Conservation (phyloP, 1,284 basidiomycete species). For the Ganoderma meredithae region DNA sequence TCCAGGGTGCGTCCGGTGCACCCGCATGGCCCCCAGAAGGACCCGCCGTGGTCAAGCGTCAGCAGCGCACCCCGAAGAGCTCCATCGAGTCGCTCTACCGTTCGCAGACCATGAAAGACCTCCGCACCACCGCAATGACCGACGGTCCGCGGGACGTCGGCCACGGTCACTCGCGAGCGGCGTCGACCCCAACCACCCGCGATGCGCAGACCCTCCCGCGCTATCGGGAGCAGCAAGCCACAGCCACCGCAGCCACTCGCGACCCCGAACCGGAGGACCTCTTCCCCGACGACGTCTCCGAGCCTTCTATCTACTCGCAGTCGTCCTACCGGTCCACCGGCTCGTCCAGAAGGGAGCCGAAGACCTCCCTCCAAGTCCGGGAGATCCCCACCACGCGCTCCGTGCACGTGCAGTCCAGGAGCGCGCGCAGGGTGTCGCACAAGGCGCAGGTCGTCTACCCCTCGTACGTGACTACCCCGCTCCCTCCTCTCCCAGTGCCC, state of each 20-base stretch:
- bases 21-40: slow-evolving; percentile 1
- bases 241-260: neutral
- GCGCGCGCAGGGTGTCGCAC: neutral
- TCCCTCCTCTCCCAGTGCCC: neutral
- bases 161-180: neutral
- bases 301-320: neutral
- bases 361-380: neutral
- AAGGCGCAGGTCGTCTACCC: slow-evolving; percentile 3
- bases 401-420: neutral
- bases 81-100: slow-evolving; percentile 5
- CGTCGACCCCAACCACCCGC: neutral
- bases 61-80: slow-evolving; percentile 3
- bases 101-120: neutral
- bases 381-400: slow-evolving; percentile 2
- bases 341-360: neutral
- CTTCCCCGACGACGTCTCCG: neutral
- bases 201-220: neutral
- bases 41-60: neutral
- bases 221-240: neutral
- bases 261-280: neutral
- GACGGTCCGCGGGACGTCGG: neutral
- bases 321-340: neutral
- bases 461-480: neutral
- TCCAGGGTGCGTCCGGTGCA: neutral
- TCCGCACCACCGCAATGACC: neutral